A percentile compares a stretch with the other conserved stretches of the same genome.
These are phyloP conservation scores for Globisporangium nodosum DNA, from an alignment of 352 stramenopile species.

Conservation along the genomic window DNA sequence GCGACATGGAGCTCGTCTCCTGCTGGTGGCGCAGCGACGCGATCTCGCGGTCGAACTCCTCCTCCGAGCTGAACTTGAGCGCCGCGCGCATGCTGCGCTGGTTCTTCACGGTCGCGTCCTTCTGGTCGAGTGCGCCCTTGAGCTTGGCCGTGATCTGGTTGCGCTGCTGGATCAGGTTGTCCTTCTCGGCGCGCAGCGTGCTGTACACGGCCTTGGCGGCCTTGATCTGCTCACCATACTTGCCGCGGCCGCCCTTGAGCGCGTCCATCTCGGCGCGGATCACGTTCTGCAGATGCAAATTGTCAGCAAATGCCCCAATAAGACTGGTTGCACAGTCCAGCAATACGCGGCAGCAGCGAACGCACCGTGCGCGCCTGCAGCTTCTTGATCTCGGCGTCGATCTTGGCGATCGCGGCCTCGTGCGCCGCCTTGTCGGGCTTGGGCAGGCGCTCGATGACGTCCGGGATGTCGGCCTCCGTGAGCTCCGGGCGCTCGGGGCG, in stretches of 20 bases:
- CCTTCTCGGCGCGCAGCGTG: slow-evolving; percentile 74
- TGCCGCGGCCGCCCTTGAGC: slow-evolving; percentile 71
- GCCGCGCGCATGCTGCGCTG: slow-evolving; percentile 52
- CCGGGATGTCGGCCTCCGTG: slow-evolving; percentile 51
- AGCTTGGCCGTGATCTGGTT: slow-evolving; percentile 80
- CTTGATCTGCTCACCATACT: slow-evolving; percentile 86
- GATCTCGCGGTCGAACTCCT: slow-evolving; percentile 92
- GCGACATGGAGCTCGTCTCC: slow-evolving; percentile 94
- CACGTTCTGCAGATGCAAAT: slow-evolving; percentile 23
- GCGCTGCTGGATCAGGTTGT: slow-evolving; percentile 83
- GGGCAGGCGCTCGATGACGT: slow-evolving; percentile 74
- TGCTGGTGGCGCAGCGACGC: slow-evolving; percentile 84
- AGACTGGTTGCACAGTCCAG: too few species aligned
- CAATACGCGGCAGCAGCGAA: not conserved
- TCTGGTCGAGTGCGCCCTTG: slow-evolving; percentile 76
- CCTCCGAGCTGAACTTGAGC: slow-evolving; percentile 85
- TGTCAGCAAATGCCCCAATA: too few species aligned
- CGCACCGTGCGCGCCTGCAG: slow-evolving; percentile 77
- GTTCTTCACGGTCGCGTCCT: slow-evolving; percentile 67
- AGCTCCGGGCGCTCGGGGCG: slow-evolving; percentile 19
- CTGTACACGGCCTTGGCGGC: slow-evolving; percentile 82
- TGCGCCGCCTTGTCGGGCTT: slow-evolving; percentile 90
- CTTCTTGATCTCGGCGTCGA: slow-evolving; percentile 91
- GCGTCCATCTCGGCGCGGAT: slow-evolving; percentile 75
- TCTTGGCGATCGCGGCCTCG: slow-evolving; percentile 75